Base-by-base conservation (phyloP, 2,329 filamentous ascomycete species). In the Ambrosiella beaveri region DNA sequence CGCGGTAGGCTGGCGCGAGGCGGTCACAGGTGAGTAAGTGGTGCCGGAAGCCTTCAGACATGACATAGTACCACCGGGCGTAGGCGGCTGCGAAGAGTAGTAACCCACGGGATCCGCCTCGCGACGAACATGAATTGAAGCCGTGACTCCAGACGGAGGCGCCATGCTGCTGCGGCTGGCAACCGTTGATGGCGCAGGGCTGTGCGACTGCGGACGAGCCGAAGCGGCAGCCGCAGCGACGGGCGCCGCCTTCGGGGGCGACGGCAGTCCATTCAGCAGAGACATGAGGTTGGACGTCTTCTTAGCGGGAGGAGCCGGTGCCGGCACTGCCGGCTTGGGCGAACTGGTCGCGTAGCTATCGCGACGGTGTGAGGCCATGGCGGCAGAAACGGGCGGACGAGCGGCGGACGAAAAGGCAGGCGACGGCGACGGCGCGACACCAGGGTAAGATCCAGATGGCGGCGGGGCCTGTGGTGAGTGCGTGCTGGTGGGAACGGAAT, bases 211-310 rank as follows among this genome's bases (percentile, higher is more conserved):
- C 36, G 77, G 76, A 2, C 77, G 65, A 45, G 68, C 62, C 9
- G 69, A 65, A 13, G 65, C 65, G 56, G 65, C 65, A 9, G 72
- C 69, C 8, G 80, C 70, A 38, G 77, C 72, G 66, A 80, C 79
- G 0, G 71, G 70, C 17, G 56, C 53, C 15, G 61, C 47, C 55
- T 72, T 69, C 1, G 72, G 67, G n/a, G 73, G 73, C 5, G 73
- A 69, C 2, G 70, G 70, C 7, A 75, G 73, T 57, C 82, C 80
- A 61, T 82, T 82, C 2, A 84, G 71, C 61, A 84, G 67, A 0
- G 79, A 78, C 75, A 82, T 81, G 61, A 84, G 74, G 62, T 71
- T 83, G 12, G 79, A 82, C 7, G 75, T 81, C 69, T 82, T 83
- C n/a, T 76, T 67, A 36, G 72, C 68, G 7, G 49, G 49, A 19